Evolutionary conservation across 352 stramenopile species (phyloP), one percentile per base, ranked within the genome.

Genomic region (Phytophthora gonapodyides): DNA sequence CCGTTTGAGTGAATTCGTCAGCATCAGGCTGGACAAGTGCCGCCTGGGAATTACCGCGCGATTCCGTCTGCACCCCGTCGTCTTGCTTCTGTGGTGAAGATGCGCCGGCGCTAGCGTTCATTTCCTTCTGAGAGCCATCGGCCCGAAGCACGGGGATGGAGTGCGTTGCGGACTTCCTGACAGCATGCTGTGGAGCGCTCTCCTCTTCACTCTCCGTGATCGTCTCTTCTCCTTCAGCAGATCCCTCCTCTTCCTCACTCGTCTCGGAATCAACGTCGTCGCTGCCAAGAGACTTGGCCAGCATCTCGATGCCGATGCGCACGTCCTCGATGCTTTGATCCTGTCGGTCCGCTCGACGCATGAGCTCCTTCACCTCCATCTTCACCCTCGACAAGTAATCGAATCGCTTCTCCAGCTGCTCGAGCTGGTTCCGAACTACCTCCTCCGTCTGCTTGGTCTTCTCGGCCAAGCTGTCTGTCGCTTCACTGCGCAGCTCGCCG

Each of bases 361-460:
- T 64, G 7, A 90, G 24, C 10, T 92, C 80, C 48, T 90, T 92
- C 52, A 89, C 81, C 60, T 89, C 80, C 78, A 80, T 87, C 46
- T 89, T 89, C 51, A 89, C 67, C 31, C 79, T 76, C 19, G 78
- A 88, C 37, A 91, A 50, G 43, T 87, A 89, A 17, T 87, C 82
- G 31, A 89, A 87, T 17, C 83, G 78, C 34, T 91, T 91, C 37
- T 91, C 82, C 10, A 91, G 64, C 54, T 87, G 69, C 43, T 88
- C 79, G 4, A 89, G 19, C 44, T 84, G 67, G 1, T 19, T 57
- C 38, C 72, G 64, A n/a, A 88, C 71, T 3, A 67, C 52, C 45
- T 88, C 79, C 21, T 89, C 74, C 7, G 66, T 80, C 19, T 75
- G 55, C 52, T 78, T 68, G 0, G 60, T 56, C 11, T 57, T 64